Percentiles rank a stretch among this genome's conserved stretches.
Evolutionary conservation across 192 early-diverging fungal species (phyloP).

Genomic region (Allomyces arbusculus): DNA sequence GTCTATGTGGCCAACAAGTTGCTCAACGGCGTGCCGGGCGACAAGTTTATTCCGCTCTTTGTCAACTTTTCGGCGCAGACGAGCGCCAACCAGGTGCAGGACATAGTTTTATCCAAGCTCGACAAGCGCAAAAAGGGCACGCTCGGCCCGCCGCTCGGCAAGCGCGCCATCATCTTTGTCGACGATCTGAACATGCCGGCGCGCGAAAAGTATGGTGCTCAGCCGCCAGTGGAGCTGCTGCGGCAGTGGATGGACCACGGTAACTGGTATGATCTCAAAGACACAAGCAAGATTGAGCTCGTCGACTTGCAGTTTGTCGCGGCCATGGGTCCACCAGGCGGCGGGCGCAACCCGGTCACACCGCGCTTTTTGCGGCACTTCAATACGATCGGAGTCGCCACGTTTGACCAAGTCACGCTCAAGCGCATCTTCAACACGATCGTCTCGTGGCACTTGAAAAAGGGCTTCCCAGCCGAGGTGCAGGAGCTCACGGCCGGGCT

Average conservation of each 20-base stretch:
- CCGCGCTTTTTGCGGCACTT: slow-evolving; percentile 93
- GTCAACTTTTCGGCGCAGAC: slow-evolving; percentile 98
- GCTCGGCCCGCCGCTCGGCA: slow-evolving; percentile 55
- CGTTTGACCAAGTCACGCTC: slow-evolving; percentile 78
- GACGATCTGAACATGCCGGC: slow-evolving; percentile 99
- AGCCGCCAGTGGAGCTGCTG: slow-evolving; percentile 89
- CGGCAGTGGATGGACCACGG: slow-evolving; percentile 85
- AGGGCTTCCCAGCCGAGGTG: slow-evolving; percentile 66
- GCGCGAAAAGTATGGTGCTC: slow-evolving; percentile 89
- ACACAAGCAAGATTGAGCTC: slow-evolving; percentile 81
- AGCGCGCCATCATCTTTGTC: slow-evolving; percentile 96
- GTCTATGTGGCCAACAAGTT: slow-evolving; percentile 94
- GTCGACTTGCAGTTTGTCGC: slow-evolving; percentile 98
- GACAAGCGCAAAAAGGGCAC: slow-evolving; percentile 81
- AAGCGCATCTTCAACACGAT: slow-evolving; percentile 91
- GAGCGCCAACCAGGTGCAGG: slow-evolving; percentile 78
- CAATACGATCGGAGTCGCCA: slow-evolving; percentile 91
- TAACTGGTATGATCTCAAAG: slow-evolving; percentile 82
- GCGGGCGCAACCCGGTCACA: slow-evolving; percentile 86
- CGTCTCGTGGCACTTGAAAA: slow-evolving; percentile 73
- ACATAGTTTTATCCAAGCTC: slow-evolving; percentile 91
- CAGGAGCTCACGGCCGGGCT: slow-evolving; percentile 31
- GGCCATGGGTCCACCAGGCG: slow-evolving; percentile 97
- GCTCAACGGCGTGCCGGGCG: slow-evolving; percentile 40
- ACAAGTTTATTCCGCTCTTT: slow-evolving; percentile 86